Base-by-base conservation (phyloP, 2,329 filamentous ascomycete species). In the Cladosporium sp. region DNA sequence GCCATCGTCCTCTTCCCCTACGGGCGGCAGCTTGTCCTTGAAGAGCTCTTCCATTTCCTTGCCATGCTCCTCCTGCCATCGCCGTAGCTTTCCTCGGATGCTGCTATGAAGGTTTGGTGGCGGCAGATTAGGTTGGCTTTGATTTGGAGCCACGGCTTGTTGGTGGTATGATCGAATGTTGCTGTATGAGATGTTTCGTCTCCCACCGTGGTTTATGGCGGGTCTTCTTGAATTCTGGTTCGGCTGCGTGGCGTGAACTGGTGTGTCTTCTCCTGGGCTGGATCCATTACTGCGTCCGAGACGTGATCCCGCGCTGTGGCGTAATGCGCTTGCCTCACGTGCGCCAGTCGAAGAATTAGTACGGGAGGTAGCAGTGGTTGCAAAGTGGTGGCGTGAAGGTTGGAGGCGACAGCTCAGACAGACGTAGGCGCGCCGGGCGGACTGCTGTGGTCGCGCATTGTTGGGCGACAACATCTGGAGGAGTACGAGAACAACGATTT, bases 1-100 rank as follows among this genome's bases (percentile, higher is more conserved):
- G 36, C 58, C 69, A 18, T 78, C 73, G 18, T 73, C 67, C 30
- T 69, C 68, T 15, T 68, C 66, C 28, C 70, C 67, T 62, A 74
- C 62, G 68, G 69, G 55, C 44, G 61, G 64, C 18, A 69, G 34
- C 32, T 68, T 61, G 18, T 68, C 66, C 28, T 65, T 34, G 64
- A 41, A 65, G 38, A 54, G 34, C 24, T 54, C 34, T 55, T 65
- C 64, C 47, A 65, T 32, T 6, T 68, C 69, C 66, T 66, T 61
- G 68, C 68, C 79, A 68, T 81, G 74, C 30, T 80, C 71, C 28
- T 76, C 68, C 69, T 85, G 79, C 83, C 83, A 85, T 71, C 75
- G 64, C 59, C 74, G 74, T 15, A 81, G 71, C 62, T 77, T 72
- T 30, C 76, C 71, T 63, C 79, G 74, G 64, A 80, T 78, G 32